Conservation (phyloP, 2,329 filamentous ascomycete species). For the Onygena corvina region DNA sequence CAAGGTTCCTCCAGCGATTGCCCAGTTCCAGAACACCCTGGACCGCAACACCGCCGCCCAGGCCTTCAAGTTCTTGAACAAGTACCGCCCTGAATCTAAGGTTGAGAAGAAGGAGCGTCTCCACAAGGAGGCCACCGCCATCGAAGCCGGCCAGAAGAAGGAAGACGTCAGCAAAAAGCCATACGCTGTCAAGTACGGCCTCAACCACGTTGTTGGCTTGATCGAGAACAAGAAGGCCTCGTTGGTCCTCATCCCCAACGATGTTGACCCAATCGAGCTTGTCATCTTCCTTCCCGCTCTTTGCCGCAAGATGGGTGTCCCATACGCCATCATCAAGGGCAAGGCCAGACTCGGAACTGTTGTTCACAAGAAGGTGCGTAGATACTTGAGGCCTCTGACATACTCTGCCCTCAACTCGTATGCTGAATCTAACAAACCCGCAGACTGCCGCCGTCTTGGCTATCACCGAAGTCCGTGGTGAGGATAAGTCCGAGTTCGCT, state of each 20-base stretch:
- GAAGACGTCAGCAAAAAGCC: slow-evolving; percentile 99
- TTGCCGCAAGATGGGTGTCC: slow-evolving; percentile 99
- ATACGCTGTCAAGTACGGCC: slow-evolving; percentile 97
- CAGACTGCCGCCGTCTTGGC: slow-evolving; percentile 95
- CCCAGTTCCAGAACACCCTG: slow-evolving; percentile 95
- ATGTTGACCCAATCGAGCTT: slow-evolving; percentile 98
- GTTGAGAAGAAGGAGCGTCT: slow-evolving; percentile 99
- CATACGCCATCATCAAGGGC: slow-evolving; percentile 98
- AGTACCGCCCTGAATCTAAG: slow-evolving; percentile 99
- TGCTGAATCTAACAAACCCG: background rate
- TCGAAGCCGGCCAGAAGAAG: slow-evolving; percentile 99
- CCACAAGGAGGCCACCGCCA: slow-evolving; percentile 91
- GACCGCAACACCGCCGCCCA: slow-evolving; percentile 95
- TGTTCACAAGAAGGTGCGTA: slow-evolving; percentile 90
- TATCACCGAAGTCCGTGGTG: slow-evolving; percentile 87
- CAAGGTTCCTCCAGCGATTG: slow-evolving; percentile 94
- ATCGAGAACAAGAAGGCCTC: slow-evolving; percentile 99
- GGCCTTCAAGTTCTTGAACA: slow-evolving; percentile 98
- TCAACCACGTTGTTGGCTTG: slow-evolving; percentile 96
- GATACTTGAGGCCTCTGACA: too few species aligned
- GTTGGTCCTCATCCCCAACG: slow-evolving; percentile 96
- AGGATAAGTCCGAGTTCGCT: slow-evolving; percentile 96
- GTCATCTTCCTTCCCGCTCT: slow-evolving; percentile 98
- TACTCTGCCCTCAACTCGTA: background rate
- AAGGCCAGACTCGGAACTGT: slow-evolving; percentile 98